Evolutionary conservation across 2,329 filamentous ascomycete species (phyloP).

Genomic region (Colletotrichum musicola): DNA sequence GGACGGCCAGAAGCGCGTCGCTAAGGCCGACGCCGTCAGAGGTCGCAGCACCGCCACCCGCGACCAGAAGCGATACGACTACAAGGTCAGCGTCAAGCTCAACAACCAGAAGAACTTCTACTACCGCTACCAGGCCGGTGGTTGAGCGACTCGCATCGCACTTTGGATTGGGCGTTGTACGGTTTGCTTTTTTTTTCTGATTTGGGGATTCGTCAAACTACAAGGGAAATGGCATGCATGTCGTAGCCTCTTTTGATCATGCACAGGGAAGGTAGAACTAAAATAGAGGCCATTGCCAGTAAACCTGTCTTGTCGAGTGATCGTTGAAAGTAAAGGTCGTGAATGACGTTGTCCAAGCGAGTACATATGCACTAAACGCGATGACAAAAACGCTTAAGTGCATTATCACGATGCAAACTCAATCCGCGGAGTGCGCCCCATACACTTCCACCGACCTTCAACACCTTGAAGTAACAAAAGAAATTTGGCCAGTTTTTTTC

Average conservation of each 20-base stretch:
- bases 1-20: conserved; percentile 79
- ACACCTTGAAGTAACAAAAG: no score
- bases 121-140: conserved; percentile 61
- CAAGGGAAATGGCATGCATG: conserved; percentile 29
- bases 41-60: conserved; percentile 74
- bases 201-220: conserved; percentile 5
- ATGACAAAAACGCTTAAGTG: background rate
- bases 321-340: background rate
- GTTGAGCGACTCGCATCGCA: conserved; percentile 47
- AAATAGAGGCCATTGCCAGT: conserved; percentile 29
- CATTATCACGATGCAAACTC: conserved; percentile 16
- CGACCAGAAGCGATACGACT: conserved; percentile 72
- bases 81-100: conserved; percentile 79
- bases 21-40: conserved; percentile 75
- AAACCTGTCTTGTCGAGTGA: background rate
- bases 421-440: background rate
- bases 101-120: conserved; percentile 80
- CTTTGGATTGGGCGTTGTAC: conserved; percentile 12
- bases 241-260: conserved; percentile 28
- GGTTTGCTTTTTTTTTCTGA: conserved; percentile 20
- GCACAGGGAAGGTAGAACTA: conserved; percentile 27
- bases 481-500: no score
- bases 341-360: background rate
- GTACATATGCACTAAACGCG: conserved; percentile 3
- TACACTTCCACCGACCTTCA: background rate